Base-by-base conservation (phyloP, 1,139 yeast species). In the Wickerhamomyces sp. region DNA sequence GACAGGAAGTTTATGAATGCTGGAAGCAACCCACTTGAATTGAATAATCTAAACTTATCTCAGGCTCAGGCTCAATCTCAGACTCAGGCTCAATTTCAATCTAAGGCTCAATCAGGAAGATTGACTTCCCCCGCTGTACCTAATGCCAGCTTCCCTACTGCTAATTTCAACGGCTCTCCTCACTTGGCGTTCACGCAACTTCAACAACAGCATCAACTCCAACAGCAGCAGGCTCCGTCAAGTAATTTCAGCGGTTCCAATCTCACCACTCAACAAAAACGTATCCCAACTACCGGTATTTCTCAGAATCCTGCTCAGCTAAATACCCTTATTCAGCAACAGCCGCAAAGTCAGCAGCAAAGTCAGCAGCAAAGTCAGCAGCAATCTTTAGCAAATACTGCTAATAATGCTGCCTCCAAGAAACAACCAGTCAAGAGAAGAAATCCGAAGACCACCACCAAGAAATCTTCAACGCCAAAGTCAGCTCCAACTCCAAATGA, bases 231-330 rank as follows among this genome's bases (percentile, higher is more conserved):
- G 16, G 37, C 33, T 14, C 25, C 37, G 14, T 24, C 32, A 18
- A 40, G 37, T 16, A 28, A 31, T 8, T 37, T 38, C 27, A 35
- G 27, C 15, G 46, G 10, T 11, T 9, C n/a, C 10, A 16, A 24
- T 8, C 10, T 15, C 46, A 18, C 57, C 46, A 24, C 47, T 39
- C 34, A 53, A 45, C 35, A 39, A 45, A 41, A 50, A 44, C 23
- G 20, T 32, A 34, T 37, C 23, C 21, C 42, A 32, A 26, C 52
- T 45, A 23, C 49, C 42, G 21, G 28, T 20, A 16, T 32, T 30
- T 10, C 24, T 4, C 25, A 23, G 13, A n/a, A n/a, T n/a, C n/a
- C n/a, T n/a, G n/a, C n/a, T n/a, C n/a, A n/a, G n/a, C n/a, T n/a
- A n/a, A n/a, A n/a, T n/a, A 6, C 22, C 30, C 28, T 17, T 9